A percentile compares a stretch with the other conserved stretches of the same genome.
Evolutionary conservation across 1,284 basidiomycete species (phyloP).

Genomic region (Chalciporus sp.): DNA sequence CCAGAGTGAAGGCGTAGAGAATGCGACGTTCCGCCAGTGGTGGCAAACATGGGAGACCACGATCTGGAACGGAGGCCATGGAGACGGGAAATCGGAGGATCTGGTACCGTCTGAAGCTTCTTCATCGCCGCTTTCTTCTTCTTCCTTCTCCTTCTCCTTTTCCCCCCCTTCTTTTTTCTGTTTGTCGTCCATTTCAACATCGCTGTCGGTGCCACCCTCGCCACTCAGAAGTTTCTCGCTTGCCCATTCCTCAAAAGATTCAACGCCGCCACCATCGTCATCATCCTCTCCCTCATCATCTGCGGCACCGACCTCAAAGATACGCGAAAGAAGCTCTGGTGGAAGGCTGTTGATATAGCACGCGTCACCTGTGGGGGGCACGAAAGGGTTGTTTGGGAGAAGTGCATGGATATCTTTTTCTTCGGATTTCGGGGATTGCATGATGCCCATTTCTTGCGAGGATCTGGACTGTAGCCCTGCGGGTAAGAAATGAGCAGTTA

Average conservation of each 20-base stretch:
- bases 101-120: slow-evolving; percentile 6
- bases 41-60: slow-evolving; percentile 27
- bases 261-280: slow-evolving; percentile 7
- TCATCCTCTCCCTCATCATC: slow-evolving; percentile 14
- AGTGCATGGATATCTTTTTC: background rate
- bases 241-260: too few species aligned
- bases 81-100: background rate
- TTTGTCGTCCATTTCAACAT: background rate
- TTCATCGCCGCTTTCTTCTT: slow-evolving; percentile 5
- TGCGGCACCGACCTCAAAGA: slow-evolving; percentile 27
- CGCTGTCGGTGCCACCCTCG: background rate
- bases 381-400: slow-evolving; percentile 21
- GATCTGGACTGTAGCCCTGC: background rate
- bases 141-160: background rate
- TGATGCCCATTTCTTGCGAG: slow-evolving; percentile 2
- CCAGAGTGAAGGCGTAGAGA: slow-evolving; percentile 35
- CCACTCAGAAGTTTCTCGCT: background rate
- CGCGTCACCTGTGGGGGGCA: slow-evolving; percentile 20
- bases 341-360: slow-evolving; percentile 30
- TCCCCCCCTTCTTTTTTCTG: background rate
- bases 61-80: slow-evolving; percentile 17
- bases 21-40: slow-evolving; percentile 32
- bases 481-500: too few species aligned
- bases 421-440: slow-evolving; percentile 1
- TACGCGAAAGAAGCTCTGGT: slow-evolving; percentile 29